Conservation (phyloP, 2,329 filamentous ascomycete genomes). For the Escovopsis weberi region DNA sequence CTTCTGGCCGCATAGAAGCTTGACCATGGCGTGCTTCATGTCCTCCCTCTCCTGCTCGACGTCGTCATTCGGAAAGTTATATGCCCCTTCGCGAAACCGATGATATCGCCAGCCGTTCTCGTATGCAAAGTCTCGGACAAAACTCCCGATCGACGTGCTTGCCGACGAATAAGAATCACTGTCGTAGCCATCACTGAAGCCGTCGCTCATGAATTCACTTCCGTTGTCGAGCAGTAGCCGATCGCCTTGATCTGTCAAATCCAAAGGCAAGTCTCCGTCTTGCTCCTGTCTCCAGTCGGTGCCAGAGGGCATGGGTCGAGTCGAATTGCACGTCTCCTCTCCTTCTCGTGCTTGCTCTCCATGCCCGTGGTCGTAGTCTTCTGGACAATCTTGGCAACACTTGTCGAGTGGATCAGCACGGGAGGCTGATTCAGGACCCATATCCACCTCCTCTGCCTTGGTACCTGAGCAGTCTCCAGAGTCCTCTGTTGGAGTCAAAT, state of each 20-base stretch:
- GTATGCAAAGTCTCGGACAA: constrained; percentile 34
- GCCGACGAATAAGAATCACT: constrained; percentile 21
- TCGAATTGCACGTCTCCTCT: no score
- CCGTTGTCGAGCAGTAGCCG: constrained; percentile 20
- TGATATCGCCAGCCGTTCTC: constrained; percentile 48
- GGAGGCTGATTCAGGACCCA: no score
- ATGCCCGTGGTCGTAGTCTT: no score
- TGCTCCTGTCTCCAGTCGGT: constrained; percentile 14
- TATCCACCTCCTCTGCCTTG: no score
- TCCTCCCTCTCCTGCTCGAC: constrained; percentile 43
- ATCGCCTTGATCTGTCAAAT: constrained; percentile 23
- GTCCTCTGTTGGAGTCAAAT: no score
- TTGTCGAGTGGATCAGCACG: no score
- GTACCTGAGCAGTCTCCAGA: no score
- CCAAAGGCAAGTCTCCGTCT: constrained; percentile 17
- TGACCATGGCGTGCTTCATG: constrained; percentile 40
- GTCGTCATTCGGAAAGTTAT: constrained; percentile 47
- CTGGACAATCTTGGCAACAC: no score
- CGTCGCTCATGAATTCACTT: constrained; percentile 5
- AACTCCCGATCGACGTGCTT: constrained; percentile 24
- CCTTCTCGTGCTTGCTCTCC: no score
- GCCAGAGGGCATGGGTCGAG: no score
- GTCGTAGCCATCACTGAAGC: constrained; percentile 23
- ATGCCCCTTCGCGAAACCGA: constrained; percentile 36
- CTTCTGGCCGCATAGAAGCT: constrained; percentile 30